Evolutionary conservation across 805 yeast species (phyloP).

Genomic region (Yarrowia bubula): DNA sequence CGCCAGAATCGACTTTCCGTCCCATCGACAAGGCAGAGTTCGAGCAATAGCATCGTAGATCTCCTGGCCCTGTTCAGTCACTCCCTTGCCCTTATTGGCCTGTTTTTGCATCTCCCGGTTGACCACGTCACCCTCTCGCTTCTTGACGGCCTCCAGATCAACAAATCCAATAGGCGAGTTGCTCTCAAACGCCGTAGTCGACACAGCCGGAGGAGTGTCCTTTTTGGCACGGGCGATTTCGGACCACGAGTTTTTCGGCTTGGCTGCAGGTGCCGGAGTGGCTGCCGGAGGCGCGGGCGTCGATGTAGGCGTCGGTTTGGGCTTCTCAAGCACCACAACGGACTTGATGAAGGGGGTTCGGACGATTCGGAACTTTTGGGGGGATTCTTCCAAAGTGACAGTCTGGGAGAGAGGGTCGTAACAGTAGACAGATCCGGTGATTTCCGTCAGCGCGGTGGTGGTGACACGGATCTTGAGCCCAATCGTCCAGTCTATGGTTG

Average conservation of each 20-base stretch:
- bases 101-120: background rate
- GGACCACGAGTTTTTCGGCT: conserved; percentile 27
- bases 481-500: conserved; percentile 24
- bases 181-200: background rate
- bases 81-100: conserved; percentile 38
- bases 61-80: conserved; percentile 45
- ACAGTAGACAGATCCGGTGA: conserved; percentile 64
- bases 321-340: conserved; percentile 48
- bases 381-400: conserved; percentile 41
- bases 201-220: conserved; percentile 10
- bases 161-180: conserved; percentile 2
- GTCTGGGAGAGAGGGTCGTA: conserved; percentile 51
- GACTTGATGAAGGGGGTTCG: conserved; percentile 58
- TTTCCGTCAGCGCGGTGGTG: conserved; percentile 55
- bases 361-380: conserved; percentile 48
- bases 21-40: conserved; percentile 50
- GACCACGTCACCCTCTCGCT: background rate
- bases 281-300: background rate
- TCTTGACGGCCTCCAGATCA: conserved; percentile 5
- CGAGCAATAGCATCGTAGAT: conserved; percentile 47
- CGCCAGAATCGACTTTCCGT: conserved; percentile 45
- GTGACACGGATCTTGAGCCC: conserved; percentile 50
- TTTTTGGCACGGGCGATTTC: conserved; percentile 24
- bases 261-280: background rate
- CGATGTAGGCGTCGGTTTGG: conserved; percentile 32